A percentile compares a stretch with the other conserved stretches of the same genome.
These are phyloP conservation scores for Guyanaporus albipodus DNA, from an alignment of 768 basidiomycete species.

Conservation along the genomic window DNA sequence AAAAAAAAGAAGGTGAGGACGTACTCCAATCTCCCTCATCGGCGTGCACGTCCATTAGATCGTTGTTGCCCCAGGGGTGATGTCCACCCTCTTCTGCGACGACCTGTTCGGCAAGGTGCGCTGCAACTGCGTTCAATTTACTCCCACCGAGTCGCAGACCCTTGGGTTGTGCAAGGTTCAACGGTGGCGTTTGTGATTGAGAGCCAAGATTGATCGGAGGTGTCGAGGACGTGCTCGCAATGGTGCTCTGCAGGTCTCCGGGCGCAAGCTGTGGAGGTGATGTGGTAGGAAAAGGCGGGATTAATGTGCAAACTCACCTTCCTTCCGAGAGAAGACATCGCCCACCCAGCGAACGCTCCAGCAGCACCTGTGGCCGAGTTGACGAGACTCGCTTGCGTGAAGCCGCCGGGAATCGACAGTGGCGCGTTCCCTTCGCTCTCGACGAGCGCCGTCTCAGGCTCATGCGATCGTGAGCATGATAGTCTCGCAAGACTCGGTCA, in stretches of 20 bases:
- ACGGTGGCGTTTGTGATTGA: constrained; percentile 3
- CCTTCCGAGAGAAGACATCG: constrained; percentile 84
- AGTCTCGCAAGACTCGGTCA: neutral
- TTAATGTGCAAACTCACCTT: constrained; percentile 44
- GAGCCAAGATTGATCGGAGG: constrained; percentile 19
- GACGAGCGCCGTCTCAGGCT: constrained; percentile 56
- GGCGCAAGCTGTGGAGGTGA: constrained; percentile 51
- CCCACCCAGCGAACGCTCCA: constrained; percentile 92
- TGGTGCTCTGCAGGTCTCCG: constrained; percentile 68
- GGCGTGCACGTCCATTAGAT: constrained; percentile 91
- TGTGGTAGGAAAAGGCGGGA: neutral
- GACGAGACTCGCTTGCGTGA: constrained; percentile 46
- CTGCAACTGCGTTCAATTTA: constrained; percentile 46
- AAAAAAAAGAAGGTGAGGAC: constrained; percentile 27
- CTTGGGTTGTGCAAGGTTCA: constrained; percentile 40
- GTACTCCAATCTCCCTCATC: constrained; percentile 94
- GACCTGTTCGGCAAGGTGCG: constrained; percentile 57
- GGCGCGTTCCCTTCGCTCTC: constrained; percentile 33
- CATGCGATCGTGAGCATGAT: neutral
- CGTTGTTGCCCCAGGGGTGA: constrained; percentile 69
- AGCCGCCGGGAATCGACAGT: constrained; percentile 28
- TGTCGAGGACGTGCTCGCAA: constrained; percentile 42
- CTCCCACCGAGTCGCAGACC: constrained; percentile 67
- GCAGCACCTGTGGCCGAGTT: constrained; percentile 90
- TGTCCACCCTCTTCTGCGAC: constrained; percentile 36